Evolutionary conservation across 1,284 basidiomycete genomes (phyloP).

Genomic region (Anthracocystis panici-leucophaei): DNA sequence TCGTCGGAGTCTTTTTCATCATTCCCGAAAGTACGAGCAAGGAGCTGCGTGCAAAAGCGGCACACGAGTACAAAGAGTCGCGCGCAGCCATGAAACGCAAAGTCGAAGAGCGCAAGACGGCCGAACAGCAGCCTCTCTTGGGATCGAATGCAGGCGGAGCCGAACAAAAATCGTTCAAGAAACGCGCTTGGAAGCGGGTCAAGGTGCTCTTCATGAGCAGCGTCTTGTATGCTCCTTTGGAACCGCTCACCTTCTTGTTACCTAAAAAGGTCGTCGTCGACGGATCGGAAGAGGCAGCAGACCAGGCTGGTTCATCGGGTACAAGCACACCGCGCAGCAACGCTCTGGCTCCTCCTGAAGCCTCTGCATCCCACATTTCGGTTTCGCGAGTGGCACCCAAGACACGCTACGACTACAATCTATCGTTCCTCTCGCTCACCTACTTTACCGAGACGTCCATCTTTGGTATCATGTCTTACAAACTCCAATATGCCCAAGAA

Average conservation of each 20-base stretch:
- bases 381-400: slow-evolving; percentile 48
- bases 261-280: slow-evolving; percentile 49
- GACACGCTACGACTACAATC: slow-evolving; percentile 59
- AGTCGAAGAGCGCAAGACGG: slow-evolving; percentile 40
- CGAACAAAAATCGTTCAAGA: slow-evolving; percentile 27
- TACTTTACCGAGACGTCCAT: slow-evolving; percentile 61
- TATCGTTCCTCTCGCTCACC: slow-evolving; percentile 60
- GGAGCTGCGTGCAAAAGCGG: slow-evolving; percentile 41
- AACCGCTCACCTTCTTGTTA: slow-evolving; percentile 57
- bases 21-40: slow-evolving; percentile 64
- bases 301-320: slow-evolving; percentile 8
- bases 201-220: slow-evolving; percentile 48
- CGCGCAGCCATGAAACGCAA: slow-evolving; percentile 38
- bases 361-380: slow-evolving; percentile 60
- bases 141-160: slow-evolving; percentile 7
- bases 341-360: slow-evolving; percentile 33
- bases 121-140: slow-evolving; percentile 44
- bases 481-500: slow-evolving; percentile 64
- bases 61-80: slow-evolving; percentile 40
- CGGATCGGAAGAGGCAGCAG: slow-evolving; percentile 14
- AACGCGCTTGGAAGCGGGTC: slow-evolving; percentile 45
- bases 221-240: slow-evolving; percentile 49
- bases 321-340: slow-evolving; percentile 19
- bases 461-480: slow-evolving; percentile 63
- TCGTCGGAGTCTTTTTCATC: slow-evolving; percentile 47